Evolutionary conservation across 208 protist genomes (phyloP), one percentile per base, ranked within the genome.

Genomic region (Herpetomonas samuelpessoai): DNA sequence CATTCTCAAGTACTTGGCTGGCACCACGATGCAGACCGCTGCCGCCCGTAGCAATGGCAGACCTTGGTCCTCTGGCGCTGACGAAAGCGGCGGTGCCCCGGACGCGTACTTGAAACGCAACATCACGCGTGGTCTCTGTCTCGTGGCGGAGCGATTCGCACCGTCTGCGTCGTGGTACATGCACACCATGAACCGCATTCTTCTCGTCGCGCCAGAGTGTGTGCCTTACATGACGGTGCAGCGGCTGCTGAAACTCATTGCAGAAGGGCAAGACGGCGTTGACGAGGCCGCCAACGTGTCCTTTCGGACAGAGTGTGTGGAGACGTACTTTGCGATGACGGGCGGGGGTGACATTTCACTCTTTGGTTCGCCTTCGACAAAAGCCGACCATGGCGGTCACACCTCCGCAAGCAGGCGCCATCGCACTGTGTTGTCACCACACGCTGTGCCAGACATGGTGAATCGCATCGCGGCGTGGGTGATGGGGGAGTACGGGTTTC

Each of bases 401-500:
- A 38, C 38, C 27, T 1, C 22, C n/a, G 44, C 19, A 9, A 41
- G 35, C 16, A 16, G 35, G 10, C 10, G 35, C 35, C 10, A 10
- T 16, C 16, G 6, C 18, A 24, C 14, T 16, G 19, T 4, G 2
- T 3, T 30, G 0, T 21, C 28, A 6, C n/a, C 16, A 3, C 29
- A 1, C 0, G 56, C n/a, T 22, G 28, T 88, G 21, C 78, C 86
- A 3, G 81, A 92, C 38, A 41, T 64, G n/a, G 54, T 95, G 28
- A 61, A 66, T 16, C 78, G 86, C 31, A 73, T 97, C 24, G 86
- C 77, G 12, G 82, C 86, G 9, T 98, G 94, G 95, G 80, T 97
- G 41, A 82, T 98, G 26, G 93, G 95, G 14, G 96, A 98, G 74
- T 98, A 98, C 68, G 90, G 89, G 30, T 96, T 94, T 66, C 70